These are phyloP conservation scores for Aspergillus clavatus DNA, from an alignment of 2,329 filamentous ascomycete species.

Conservation along the genomic window DNA sequence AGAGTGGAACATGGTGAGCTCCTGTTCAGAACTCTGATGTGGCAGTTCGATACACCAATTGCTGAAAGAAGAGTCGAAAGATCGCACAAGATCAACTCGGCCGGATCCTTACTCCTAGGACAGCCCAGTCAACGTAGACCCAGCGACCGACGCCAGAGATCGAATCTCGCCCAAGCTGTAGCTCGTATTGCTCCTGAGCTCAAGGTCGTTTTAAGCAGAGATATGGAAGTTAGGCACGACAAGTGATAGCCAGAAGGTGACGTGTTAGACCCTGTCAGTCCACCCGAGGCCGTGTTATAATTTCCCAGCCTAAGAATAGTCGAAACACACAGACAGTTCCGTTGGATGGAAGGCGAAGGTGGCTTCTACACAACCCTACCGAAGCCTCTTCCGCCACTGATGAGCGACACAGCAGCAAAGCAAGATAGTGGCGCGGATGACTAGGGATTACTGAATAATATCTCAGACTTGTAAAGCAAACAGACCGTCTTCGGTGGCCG, in stretches of 20 bases:
- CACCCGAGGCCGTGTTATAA: conserved; percentile 2
- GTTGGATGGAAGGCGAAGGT: neutral
- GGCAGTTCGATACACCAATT: neutral
- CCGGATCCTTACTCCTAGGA: neutral
- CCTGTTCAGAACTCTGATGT: neutral
- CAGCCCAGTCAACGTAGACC: neutral
- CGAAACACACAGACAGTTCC: neutral
- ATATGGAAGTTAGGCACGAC: neutral
- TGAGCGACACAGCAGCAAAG: neutral
- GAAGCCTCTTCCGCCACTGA: neutral
- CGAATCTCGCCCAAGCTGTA: neutral
- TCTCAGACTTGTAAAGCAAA: too few species aligned
- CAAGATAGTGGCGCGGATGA: neutral
- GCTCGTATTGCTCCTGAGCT: neutral
- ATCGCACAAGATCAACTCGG: neutral
- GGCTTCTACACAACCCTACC: neutral
- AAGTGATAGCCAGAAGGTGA: conserved; percentile 7
- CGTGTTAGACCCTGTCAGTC: conserved; percentile 12
- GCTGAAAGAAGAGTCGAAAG: neutral
- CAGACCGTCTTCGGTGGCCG: too few species aligned
- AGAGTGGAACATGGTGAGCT: conserved; percentile 33
- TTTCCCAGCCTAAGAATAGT: too few species aligned
- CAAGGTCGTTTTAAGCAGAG: neutral
- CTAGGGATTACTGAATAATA: neutral
- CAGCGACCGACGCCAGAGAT: neutral